Evolutionary conservation across 1,284 basidiomycete species (phyloP).

Genomic region (Bondarzewia mesenterica): DNA sequence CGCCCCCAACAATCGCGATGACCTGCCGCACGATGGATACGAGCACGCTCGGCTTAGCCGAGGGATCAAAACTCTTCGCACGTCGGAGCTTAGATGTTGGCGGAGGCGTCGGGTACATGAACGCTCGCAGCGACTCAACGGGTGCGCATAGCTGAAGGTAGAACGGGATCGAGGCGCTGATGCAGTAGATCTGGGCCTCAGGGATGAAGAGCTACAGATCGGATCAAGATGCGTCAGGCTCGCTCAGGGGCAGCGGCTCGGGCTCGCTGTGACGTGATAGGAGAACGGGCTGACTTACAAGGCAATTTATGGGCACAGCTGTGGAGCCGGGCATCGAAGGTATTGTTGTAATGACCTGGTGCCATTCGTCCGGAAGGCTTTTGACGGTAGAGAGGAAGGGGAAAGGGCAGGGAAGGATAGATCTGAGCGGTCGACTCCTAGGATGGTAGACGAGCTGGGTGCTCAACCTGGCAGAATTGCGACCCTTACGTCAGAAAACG

Average conservation of each 20-base stretch:
- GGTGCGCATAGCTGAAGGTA: conserved; percentile 50
- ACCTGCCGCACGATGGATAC: conserved; percentile 36
- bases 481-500: conserved; percentile 7
- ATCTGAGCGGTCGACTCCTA: conserved; percentile 42
- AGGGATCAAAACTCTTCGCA: not conserved
- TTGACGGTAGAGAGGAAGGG: conserved; percentile 43
- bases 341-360: conserved; percentile 38
- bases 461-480: conserved; percentile 24
- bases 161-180: conserved; percentile 49
- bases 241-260: not conserved
- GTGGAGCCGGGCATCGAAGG: conserved; percentile 22
- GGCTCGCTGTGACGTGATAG: not conserved
- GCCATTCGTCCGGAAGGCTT: conserved; percentile 55
- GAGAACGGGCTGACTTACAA: conserved; percentile 30
- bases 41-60: conserved; percentile 24
- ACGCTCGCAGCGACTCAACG: conserved; percentile 30
- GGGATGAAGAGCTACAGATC: conserved; percentile 39
- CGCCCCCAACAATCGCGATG: conserved; percentile 21
- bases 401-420: conserved; percentile 22
- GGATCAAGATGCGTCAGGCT: not conserved
- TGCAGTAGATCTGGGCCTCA: conserved; percentile 40
- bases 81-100: conserved; percentile 9
- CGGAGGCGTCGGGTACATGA: conserved; percentile 23
- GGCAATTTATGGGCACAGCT: conserved; percentile 33
- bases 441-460: conserved; percentile 37